Percentiles rank a stretch among this genome's conserved stretches.
Evolutionary conservation across 805 yeast genomes (phyloP).

Genomic region (Ogataea trehalophila): DNA sequence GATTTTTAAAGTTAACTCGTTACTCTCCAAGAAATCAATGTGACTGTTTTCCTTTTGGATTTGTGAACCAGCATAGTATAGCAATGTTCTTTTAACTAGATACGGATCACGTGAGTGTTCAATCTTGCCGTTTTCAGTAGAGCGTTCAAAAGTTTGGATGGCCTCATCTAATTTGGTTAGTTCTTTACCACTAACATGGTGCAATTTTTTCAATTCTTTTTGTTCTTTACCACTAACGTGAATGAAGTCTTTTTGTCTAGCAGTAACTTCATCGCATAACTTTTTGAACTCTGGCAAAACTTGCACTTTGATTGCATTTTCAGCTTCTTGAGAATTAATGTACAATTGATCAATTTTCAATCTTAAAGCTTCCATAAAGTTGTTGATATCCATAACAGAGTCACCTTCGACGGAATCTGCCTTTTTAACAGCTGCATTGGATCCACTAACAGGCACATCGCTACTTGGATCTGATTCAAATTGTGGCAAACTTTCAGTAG

Average conservation of each 20-base stretch:
- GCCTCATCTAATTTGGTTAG: conserved; percentile 19
- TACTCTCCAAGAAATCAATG: conserved; percentile 37
- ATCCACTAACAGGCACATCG: conserved; percentile 22
- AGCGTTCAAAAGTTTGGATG: conserved; percentile 15
- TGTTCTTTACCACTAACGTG: conserved; percentile 33
- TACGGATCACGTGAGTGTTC: conserved; percentile 44
- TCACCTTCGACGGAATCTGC: conserved; percentile 1
- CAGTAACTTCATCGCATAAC: conserved; percentile 34
- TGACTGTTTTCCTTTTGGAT: conserved; percentile 41
- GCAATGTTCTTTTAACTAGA: conserved; percentile 34
- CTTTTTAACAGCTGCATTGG: conserved; percentile 9
- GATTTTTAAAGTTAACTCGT: conserved; percentile 36
- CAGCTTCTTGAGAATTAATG: conserved; percentile 35
- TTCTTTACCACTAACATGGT: conserved; percentile 30
- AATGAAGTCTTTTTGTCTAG: conserved; percentile 39
- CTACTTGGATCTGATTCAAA: conserved; percentile 27
- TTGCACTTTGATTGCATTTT: conserved; percentile 31
- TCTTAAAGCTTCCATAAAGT: conserved; percentile 24
- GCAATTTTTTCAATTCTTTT: conserved; percentile 35
- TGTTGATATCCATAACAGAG: conserved; percentile 20
- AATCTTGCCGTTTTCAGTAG: conserved; percentile 14
- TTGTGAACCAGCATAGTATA: conserved; percentile 36
- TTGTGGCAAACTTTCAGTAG: conserved; percentile 21
- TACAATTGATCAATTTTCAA: conserved; percentile 28
- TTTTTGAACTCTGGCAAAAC: conserved; percentile 41